Percentiles rank a stretch among this genome's conserved stretches.
These are phyloP conservation scores for Eucalyptus cloeziana DNA, from an alignment of 345 rosid species.

Conservation along the genomic window DNA sequence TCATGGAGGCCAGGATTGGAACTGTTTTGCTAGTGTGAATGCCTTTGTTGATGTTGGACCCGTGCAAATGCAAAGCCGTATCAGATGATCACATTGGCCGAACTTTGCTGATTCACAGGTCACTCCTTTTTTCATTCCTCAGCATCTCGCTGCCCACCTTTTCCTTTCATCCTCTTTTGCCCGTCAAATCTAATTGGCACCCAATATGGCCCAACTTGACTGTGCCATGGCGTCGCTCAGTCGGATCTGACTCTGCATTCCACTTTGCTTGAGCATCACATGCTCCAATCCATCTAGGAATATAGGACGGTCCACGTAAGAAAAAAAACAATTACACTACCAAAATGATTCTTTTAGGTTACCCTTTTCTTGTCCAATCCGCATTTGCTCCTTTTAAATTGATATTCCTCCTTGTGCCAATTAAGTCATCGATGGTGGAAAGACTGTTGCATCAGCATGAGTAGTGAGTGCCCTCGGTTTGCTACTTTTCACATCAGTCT, in stretches of 20 bases:
- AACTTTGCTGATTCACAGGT: neutral
- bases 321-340: neutral
- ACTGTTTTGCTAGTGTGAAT: neutral
- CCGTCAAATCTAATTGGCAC: neutral
- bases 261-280: constrained; percentile 36
- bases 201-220: neutral
- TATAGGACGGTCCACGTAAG: constrained; percentile 15
- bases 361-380: constrained; percentile 18
- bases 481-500: neutral
- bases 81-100: neutral
- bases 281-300: constrained; percentile 13
- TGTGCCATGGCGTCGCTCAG: constrained; percentile 4
- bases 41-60: neutral
- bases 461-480: neutral
- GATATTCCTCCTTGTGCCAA: constrained; percentile 24
- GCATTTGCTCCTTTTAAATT: neutral
- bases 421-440: constrained; percentile 21
- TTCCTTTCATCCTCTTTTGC: neutral
- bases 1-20: neutral
- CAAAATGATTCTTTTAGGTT: neutral
- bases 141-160: neutral
- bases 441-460: constrained; percentile 14
- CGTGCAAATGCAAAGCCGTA: neutral
- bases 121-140: neutral
- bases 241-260: constrained; percentile 47